Base-by-base conservation (phyloP, 106 monocot species). In the Triglochin maritima region DNA sequence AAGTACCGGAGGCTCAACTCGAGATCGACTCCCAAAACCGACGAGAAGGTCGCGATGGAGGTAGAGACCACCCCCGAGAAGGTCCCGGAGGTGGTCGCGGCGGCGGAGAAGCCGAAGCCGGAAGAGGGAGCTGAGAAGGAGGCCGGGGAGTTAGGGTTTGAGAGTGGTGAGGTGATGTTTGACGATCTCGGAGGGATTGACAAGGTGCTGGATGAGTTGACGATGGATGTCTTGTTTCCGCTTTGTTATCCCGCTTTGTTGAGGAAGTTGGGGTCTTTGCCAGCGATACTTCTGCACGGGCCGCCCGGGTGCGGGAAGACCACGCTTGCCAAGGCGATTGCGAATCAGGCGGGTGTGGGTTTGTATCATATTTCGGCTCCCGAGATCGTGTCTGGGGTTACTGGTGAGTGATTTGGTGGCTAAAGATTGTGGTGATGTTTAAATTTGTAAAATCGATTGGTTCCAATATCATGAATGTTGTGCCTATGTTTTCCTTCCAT, bases 251-350 rank as follows among this genome's bases (percentile, higher is more conserved):
- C 96, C 1, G 59, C 86, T 70, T 63, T 98, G 77, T 84, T 84
- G 1, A 67, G 6, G 60, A 43, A 29, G 54, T 79, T 98, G 12
- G 96, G 91, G 13, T 91, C 96, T 3, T 76, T 84, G 47, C 49
- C 84, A 3, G 96, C 91, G 50, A 84, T 98, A 15, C 76, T 98
- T 49, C 65, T 98, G 51, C 86, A 88, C 56, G 96, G 96, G 0
- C 96, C 91, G 12, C 91, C 96, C 1, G 96, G 96, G 1, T 98
- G 96, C 49, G 96, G 96, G 56, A 98, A 98, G 74, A 98, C 96
- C 3, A 88, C 72, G 70, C 84, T 98, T 50, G 96, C 96, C 0
- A 82, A 86, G 67, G 91, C 96, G 8, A 98, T 98, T 72, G 96
- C 96, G 1, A 98, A 88, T 75, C 91, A 98, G 88, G 81, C 96